Evolutionary conservation across 164 flowering plant genomes (phyloP).

Genomic region (Liquidambar formosana): DNA sequence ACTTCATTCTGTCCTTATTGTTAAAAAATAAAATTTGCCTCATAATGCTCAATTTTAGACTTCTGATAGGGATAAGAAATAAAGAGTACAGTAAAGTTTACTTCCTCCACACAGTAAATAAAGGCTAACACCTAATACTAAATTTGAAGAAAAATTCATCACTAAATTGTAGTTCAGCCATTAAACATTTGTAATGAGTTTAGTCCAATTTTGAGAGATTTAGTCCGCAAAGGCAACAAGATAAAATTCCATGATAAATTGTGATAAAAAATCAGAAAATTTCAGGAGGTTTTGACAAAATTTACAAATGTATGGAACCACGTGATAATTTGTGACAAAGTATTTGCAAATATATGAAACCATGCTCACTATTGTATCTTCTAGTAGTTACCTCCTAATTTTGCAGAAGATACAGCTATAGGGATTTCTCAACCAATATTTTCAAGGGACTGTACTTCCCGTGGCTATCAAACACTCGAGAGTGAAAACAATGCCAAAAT

Average conservation of each 20-base stretch:
- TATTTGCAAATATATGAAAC: background rate
- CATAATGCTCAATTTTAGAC: background rate
- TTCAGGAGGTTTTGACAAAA: no score
- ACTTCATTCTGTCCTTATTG: slow-evolving; percentile 70
- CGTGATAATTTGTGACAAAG: no score
- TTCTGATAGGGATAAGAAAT: background rate
- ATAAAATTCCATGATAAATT: background rate
- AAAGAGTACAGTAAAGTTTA: background rate
- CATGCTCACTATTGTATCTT: background rate
- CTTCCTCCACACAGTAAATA: background rate
- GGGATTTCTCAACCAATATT: background rate
- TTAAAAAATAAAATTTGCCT: slow-evolving; percentile 13
- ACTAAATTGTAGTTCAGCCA: background rate
- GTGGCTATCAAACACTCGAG: no score
- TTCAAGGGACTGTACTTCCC: no score
- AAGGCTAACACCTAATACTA: background rate
- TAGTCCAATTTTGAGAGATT: background rate
- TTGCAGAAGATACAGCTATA: background rate
- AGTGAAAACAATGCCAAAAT: no score
- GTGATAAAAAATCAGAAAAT: background rate
- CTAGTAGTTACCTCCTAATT: background rate
- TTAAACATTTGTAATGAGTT: background rate
- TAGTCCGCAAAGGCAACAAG: background rate
- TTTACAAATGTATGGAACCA: background rate
- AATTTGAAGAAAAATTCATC: background rate